Evolutionary conservation across 208 protist genomes (phyloP).

Genomic region (Lotmaria passim): DNA sequence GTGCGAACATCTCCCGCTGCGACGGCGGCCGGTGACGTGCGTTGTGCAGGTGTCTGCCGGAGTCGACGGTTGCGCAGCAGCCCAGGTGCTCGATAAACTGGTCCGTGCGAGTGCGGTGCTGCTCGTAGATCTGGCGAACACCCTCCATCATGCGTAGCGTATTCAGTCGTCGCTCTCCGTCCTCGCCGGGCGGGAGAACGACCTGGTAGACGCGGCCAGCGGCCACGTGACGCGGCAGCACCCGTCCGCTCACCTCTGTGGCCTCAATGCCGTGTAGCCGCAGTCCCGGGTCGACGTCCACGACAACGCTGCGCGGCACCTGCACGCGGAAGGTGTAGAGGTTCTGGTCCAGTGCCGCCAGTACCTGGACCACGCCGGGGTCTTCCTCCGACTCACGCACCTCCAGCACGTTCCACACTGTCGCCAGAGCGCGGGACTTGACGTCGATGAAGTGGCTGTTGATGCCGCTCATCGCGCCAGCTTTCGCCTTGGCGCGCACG

Average conservation of each 20-base stretch:
- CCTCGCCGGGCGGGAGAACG: slow-evolving; percentile 47
- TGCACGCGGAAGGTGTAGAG: slow-evolving; percentile 72
- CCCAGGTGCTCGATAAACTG: slow-evolving; percentile 67
- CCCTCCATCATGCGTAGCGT: slow-evolving; percentile 65
- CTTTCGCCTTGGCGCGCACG: neutral
- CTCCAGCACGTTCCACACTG: slow-evolving; percentile 83
- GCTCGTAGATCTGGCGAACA: slow-evolving; percentile 80
- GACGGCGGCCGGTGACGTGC: slow-evolving; percentile 35
- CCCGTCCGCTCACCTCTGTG: slow-evolving; percentile 42
- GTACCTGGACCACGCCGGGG: slow-evolving; percentile 57
- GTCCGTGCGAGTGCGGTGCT: slow-evolving; percentile 60
- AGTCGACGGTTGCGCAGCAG: slow-evolving; percentile 66
- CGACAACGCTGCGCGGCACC: slow-evolving; percentile 69
- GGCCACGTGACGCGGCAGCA: slow-evolving; percentile 63
- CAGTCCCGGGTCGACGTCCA: slow-evolving; percentile 54
- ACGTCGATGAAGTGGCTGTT: slow-evolving; percentile 84
- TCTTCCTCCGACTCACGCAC: slow-evolving; percentile 68
- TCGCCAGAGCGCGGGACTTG: slow-evolving; percentile 71
- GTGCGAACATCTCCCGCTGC: slow-evolving; percentile 71
- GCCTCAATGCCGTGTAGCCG: slow-evolving; percentile 19
- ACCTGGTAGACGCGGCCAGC: slow-evolving; percentile 62
- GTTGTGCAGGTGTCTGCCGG: slow-evolving; percentile 60
- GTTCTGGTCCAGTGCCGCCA: slow-evolving; percentile 66
- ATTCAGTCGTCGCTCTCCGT: slow-evolving; percentile 76
- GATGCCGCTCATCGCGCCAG: slow-evolving; percentile 16